phyloP scores from a whole-genome alignment of 2,329 filamentous ascomycete species.

The Epichloe baconii region DNA sequence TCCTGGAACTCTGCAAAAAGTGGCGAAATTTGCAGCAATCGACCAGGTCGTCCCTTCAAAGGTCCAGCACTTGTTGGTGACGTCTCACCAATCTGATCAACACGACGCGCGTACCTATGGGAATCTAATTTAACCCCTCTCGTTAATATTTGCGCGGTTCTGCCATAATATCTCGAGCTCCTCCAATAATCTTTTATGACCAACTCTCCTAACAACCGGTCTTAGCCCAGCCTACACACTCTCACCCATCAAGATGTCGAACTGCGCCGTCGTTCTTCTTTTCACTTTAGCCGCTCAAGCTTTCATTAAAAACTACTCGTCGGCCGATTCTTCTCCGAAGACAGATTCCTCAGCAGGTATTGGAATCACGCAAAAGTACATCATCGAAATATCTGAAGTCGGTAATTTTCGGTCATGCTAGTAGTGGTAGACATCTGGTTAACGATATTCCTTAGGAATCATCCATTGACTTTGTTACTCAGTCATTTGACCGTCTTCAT shows the following conservation, averaged over 20 bases:
- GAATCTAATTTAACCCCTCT: background rate
- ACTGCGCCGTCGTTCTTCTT: background rate
- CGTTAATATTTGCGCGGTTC: background rate
- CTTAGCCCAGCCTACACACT: background rate
- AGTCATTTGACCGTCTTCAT: conserved; percentile 10
- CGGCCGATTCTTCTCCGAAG: background rate
- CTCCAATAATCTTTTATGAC: background rate
- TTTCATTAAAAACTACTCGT: background rate
- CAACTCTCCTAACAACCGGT: background rate
- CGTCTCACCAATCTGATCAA: background rate
- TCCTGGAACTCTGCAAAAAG: background rate
- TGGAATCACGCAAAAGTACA: conserved; percentile 13
- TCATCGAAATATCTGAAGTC: conserved; percentile 12
- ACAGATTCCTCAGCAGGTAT: background rate
- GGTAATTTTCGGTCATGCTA: background rate
- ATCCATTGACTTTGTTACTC: conserved; percentile 9
- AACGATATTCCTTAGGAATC: conserved; percentile 3
- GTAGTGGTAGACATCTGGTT: background rate
- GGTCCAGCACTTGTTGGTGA: background rate
- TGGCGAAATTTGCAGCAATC: background rate
- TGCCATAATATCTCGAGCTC: background rate
- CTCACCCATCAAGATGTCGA: background rate
- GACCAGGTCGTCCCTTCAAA: background rate
- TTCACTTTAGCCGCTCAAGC: background rate
- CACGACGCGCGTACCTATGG: background rate